Conservation (phyloP, 768 basidiomycete species). For the Lactifluus echinatus region DNA sequence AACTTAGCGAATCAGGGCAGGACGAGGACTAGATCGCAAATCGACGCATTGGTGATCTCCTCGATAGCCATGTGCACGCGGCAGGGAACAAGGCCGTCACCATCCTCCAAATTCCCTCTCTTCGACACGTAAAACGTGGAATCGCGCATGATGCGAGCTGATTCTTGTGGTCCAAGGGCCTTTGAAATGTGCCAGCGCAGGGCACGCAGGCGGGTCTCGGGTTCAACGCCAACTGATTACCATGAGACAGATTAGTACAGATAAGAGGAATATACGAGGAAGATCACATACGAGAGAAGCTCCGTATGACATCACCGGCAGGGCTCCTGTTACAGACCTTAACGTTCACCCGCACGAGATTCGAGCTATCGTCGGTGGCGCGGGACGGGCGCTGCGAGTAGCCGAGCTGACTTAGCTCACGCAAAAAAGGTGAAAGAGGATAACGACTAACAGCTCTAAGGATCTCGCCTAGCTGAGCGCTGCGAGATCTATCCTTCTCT, state of each 20-base stretch:
- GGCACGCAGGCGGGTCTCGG: conserved; percentile 14
- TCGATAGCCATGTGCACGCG: conserved; percentile 14
- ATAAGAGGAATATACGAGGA: neutral
- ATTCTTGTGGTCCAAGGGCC: conserved; percentile 5
- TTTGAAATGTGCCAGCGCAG: conserved; percentile 18
- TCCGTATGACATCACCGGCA: neutral
- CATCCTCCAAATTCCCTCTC: neutral
- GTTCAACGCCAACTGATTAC: conserved; percentile 7
- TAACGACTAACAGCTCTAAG: conserved; percentile 9
- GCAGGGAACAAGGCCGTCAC: neutral
- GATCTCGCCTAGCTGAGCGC: conserved; percentile 2
- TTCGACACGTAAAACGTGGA: conserved; percentile 8
- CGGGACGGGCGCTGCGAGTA: conserved; percentile 4
- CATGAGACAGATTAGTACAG: neutral
- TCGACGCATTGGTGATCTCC: conserved; percentile 1
- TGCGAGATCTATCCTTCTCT: conserved; percentile 15
- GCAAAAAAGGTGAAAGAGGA: too few species aligned
- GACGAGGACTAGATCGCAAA: conserved; percentile 11
- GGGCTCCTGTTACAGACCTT: conserved; percentile 1
- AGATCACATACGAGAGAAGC: neutral
- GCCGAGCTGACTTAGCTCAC: neutral
- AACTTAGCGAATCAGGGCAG: neutral
- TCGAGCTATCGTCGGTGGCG: neutral
- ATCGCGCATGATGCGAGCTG: conserved; percentile 6
- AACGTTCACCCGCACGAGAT: conserved; percentile 10